Percentiles rank a stretch among this genome's conserved stretches.
phyloP scores from a whole-genome alignment of 139 green algal species.

The Picochlorum sp. region DNA sequence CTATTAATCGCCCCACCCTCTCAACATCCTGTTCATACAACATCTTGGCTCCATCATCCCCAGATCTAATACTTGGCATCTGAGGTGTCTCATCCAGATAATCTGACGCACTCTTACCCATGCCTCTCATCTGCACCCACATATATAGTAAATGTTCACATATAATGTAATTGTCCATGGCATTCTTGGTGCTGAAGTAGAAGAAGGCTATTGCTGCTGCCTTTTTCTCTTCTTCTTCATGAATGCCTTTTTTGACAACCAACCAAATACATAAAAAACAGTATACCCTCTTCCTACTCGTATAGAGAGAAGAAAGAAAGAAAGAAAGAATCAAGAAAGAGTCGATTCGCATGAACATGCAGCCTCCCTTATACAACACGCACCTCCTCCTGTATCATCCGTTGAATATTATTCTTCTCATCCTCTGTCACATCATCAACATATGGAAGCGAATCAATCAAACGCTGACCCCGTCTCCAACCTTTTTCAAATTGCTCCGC shows the following conservation, averaged over 20 bases:
- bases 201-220: too few species aligned
- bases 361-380: background rate
- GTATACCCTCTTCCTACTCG: background rate
- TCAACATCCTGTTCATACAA: constrained; percentile 47
- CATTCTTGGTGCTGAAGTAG: too few species aligned
- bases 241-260: too few species aligned
- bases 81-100: constrained; percentile 60
- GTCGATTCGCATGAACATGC: background rate
- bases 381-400: constrained; percentile 71
- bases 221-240: too few species aligned
- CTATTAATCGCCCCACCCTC: constrained; percentile 1
- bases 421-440: constrained; percentile 49
- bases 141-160: background rate
- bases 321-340: background rate
- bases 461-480: constrained; percentile 46
- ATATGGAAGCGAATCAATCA: constrained; percentile 73
- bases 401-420: constrained; percentile 40
- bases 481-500: constrained; percentile 15
- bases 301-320: background rate
- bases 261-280: too few species aligned
- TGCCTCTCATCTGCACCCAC: constrained; percentile 24
- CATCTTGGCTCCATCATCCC: background rate
- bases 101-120: constrained; percentile 51
- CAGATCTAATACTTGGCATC: constrained; percentile 25
- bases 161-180: too few species aligned